phyloP scores from a whole-genome alignment of 2,329 filamentous ascomycete genomes.

The Fusarium nygamai region DNA sequence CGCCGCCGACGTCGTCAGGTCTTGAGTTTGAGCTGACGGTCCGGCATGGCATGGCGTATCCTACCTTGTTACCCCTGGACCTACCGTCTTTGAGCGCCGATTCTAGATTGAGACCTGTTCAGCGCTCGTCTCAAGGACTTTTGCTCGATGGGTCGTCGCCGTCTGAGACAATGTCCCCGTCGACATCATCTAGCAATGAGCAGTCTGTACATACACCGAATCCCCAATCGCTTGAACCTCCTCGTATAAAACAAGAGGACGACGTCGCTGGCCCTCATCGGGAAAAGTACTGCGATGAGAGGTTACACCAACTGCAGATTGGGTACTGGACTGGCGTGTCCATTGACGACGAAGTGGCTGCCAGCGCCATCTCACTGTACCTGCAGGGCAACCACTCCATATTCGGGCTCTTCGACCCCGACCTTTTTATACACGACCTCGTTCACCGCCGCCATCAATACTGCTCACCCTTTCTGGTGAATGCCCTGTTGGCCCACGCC shows the following conservation, averaged over 20 bases:
- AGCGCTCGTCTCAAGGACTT: background rate
- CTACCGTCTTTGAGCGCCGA: constrained; percentile 6
- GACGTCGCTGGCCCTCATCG: background rate
- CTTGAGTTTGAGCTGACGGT: constrained; percentile 37
- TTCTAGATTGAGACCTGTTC: constrained; percentile 1
- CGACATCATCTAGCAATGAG: constrained; percentile 8
- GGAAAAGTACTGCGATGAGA: constrained; percentile 1
- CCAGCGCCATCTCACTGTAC: constrained; percentile 46
- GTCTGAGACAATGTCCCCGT: constrained; percentile 18
- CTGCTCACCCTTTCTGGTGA: constrained; percentile 48
- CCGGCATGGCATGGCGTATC: constrained; percentile 28
- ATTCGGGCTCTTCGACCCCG: constrained; percentile 48
- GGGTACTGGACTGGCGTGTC: constrained; percentile 47
- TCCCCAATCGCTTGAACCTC: background rate
- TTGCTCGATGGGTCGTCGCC: constrained; percentile 9
- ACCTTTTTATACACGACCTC: constrained; percentile 47
- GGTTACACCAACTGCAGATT: constrained; percentile 30
- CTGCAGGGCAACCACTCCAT: constrained; percentile 48
- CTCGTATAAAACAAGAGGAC: background rate
- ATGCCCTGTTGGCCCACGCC: constrained; percentile 46
- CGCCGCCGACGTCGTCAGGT: constrained; percentile 23
- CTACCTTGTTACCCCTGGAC: constrained; percentile 22
- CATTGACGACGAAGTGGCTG: constrained; percentile 44
- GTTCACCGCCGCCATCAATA: constrained; percentile 35
- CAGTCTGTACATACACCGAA: constrained; percentile 11